A percentile compares a stretch with the other conserved stretches of the same genome.
phyloP scores from a whole-genome alignment of 768 basidiomycete genomes.

The Exidia glandulosa region DNA sequence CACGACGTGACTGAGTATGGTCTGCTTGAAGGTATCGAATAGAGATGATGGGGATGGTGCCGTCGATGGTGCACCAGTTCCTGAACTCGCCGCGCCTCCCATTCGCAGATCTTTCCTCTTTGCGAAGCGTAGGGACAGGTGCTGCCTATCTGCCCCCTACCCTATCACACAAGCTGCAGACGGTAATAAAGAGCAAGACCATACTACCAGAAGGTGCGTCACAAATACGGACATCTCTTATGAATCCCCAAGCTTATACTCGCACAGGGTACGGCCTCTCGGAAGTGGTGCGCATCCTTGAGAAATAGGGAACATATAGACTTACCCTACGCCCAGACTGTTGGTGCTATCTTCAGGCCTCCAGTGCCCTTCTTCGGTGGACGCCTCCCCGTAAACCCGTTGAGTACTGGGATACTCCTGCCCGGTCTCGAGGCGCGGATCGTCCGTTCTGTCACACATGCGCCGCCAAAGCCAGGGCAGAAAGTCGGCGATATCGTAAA shows the following conservation, averaged over 20 bases:
- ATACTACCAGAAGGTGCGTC: constrained; percentile 36
- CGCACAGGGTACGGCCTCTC: neutral
- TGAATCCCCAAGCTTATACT: neutral
- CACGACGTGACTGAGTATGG: constrained; percentile 1
- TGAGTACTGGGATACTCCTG: constrained; percentile 38
- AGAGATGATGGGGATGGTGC: constrained; percentile 40
- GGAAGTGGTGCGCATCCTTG: no score
- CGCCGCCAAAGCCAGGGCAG: neutral
- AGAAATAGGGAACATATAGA: no score
- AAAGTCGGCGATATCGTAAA: constrained; percentile 26
- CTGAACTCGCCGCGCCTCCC: constrained; percentile 39
- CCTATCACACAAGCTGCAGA: constrained; percentile 31
- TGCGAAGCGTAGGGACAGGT: constrained; percentile 36
- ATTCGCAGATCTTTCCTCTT: constrained; percentile 41
- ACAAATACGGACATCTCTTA: neutral
- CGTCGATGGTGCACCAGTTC: constrained; percentile 55
- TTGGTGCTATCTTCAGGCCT: neutral
- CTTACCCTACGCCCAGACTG: no score
- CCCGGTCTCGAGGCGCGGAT: constrained; percentile 59
- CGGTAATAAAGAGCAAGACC: constrained; percentile 24
- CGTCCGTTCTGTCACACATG: constrained; percentile 19
- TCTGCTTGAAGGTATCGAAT: constrained; percentile 37
- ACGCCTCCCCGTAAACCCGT: neutral
- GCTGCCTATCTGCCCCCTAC: constrained; percentile 59
- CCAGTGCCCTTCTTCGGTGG: neutral